A percentile compares a stretch with the other conserved stretches of the same genome.
These are phyloP conservation scores for Ascochyta viciae-villosae DNA, from an alignment of 2,329 filamentous ascomycete species.

Conservation along the genomic window DNA sequence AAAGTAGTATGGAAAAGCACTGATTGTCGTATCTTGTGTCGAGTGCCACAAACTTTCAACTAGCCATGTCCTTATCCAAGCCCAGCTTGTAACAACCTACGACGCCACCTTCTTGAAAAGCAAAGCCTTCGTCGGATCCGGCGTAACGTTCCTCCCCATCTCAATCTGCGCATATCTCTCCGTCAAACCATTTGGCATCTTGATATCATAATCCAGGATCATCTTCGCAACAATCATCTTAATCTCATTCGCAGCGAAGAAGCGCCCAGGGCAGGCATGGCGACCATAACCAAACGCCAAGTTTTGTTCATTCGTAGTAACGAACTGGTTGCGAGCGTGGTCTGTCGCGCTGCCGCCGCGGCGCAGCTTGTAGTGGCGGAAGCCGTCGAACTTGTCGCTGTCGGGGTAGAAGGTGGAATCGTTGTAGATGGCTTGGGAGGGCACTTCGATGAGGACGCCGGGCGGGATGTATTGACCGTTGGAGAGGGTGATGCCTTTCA, in stretches of 20 bases:
- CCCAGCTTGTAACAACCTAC: background rate
- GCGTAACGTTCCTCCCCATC: constrained; percentile 17
- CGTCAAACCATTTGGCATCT: constrained; percentile 25
- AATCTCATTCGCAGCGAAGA: constrained; percentile 45
- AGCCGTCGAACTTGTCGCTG: constrained; percentile 39
- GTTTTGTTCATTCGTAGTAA: constrained; percentile 34
- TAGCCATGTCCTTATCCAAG: background rate
- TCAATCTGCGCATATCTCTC: constrained; percentile 27
- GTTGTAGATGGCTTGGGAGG: constrained; percentile 35
- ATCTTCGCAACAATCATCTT: constrained; percentile 42
- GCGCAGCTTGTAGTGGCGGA: constrained; percentile 41
- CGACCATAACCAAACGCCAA: constrained; percentile 41
- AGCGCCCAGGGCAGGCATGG: constrained; percentile 44
- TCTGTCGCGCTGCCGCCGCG: constrained; percentile 27
- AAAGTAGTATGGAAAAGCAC: background rate
- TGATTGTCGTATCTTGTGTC: background rate
- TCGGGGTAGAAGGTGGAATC: constrained; percentile 34
- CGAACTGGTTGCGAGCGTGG: constrained; percentile 43
- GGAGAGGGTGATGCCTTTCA: constrained; percentile 60
- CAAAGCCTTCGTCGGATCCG: constrained; percentile 25
- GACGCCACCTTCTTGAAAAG: constrained; percentile 27
- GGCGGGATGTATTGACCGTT: constrained; percentile 58
- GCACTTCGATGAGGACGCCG: constrained; percentile 44
- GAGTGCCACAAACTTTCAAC: background rate
- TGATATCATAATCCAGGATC: constrained; percentile 39